Evolutionary conservation across 73 alveolate species (phyloP).

Genomic region (Loxodes magnus): DNA sequence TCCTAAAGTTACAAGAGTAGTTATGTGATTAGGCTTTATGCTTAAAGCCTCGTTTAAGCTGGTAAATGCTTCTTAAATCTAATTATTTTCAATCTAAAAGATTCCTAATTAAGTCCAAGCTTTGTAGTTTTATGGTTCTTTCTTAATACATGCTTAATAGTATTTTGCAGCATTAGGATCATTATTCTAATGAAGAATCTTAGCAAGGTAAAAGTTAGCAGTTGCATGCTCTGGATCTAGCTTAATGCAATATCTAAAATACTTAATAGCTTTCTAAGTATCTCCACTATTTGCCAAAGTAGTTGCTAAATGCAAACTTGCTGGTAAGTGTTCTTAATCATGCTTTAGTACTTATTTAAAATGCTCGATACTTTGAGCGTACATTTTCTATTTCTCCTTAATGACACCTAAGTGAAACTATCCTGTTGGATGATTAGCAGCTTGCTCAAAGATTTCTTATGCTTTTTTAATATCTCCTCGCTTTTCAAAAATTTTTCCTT

Average conservation of each 20-base stretch:
- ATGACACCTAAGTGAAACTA: conserved; percentile 64
- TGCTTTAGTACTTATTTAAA: conserved; percentile 35
- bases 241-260: conserved; percentile 69
- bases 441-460: conserved; percentile 37
- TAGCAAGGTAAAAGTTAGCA: conserved; percentile 76
- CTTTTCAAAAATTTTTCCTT: conserved; percentile 72
- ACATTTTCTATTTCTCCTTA: conserved; percentile 61
- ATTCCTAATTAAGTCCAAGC: conserved; percentile 71
- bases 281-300: conserved; percentile 58
- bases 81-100: conserved; percentile 38
- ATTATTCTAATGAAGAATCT: conserved; percentile 53
- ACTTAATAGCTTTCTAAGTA: conserved; percentile 65
- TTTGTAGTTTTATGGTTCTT: conserved; percentile 62
- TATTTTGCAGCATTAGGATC: conserved; percentile 53
- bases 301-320: conserved; percentile 71
- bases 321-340: conserved; percentile 65
- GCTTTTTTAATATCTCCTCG: conserved; percentile 59
- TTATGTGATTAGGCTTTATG: conserved; percentile 47
- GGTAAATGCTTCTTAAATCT: conserved; percentile 53
- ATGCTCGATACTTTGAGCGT: conserved; percentile 27
- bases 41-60: conserved; percentile 43
- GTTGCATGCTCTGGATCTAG: conserved; percentile 55
- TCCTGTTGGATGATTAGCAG: conserved; percentile 54
- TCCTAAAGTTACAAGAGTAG: conserved; percentile 68
- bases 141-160: conserved; percentile 42